Base-by-base conservation (phyloP, 495 filamentous ascomycete genomes). In the Penicillium roqueforti region DNA sequence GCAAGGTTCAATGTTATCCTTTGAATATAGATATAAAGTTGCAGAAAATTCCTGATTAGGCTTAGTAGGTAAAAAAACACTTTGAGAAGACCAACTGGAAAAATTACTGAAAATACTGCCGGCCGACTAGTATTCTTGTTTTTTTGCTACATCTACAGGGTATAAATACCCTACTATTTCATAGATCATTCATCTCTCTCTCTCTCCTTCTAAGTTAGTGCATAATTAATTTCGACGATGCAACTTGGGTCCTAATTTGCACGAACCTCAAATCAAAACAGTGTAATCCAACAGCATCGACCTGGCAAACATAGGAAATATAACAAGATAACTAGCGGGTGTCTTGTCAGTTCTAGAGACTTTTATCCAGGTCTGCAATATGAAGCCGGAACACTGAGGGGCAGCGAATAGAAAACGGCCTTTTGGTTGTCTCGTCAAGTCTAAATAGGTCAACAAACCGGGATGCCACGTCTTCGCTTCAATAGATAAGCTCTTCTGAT, bases 291-390 rank as follows among this genome's bases (percentile, higher is more conserved):
- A 51, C 23, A 41, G 36, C 22, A 51, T 40, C 47, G 23, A 19
- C 34, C 47, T 49, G 34, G 47, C 34, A 49, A 49, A 49, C 32
- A 39, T 49, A 49, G 32, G 37, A 14, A 50, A 31, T 50, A 50
- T 50, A n/a, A 20, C 13, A 50, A 29, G 47, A 50, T 22, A 50
- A 50, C 1, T 39, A 38, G 32, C 29, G 43, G 16, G 44, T 47
- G 13, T 22, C 44, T 34, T 34, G 4, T 19, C 44, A 47, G 29
- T 14, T 6, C 14, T 31, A 31, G 26, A 48, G 34, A 38, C 46
- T 38, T n/a, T 48, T 16, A 19, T 40, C 34, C 47, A 20, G 16
- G 37, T 50, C 47, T 50, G 23, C 36, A 40, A 29, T 40, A 40
- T 50, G 47, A 50, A 50, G 23, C 23, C 28, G 16, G 36, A 22